Conservation (phyloP, 345 rosid genomes). For the Cardiospermum halicacabum region DNA sequence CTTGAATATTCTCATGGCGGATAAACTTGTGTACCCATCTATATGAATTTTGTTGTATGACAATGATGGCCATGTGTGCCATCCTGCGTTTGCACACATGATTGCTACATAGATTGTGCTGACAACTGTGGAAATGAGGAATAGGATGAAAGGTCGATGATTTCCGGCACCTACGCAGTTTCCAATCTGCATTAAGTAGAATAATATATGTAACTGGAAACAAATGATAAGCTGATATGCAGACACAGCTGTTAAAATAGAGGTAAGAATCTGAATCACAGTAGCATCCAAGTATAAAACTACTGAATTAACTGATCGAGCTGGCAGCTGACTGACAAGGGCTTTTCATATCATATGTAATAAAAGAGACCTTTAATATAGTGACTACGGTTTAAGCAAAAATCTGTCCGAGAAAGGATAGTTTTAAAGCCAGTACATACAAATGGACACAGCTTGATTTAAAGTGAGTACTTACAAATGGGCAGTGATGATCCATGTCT, state of each 20-base stretch:
- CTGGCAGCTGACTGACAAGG: not conserved
- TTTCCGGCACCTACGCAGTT: constrained; percentile 92
- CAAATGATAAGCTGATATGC: not conserved
- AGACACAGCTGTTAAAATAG: not conserved
- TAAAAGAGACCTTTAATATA: not conserved
- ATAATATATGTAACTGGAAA: not conserved
- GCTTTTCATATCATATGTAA: not conserved
- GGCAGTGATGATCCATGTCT: constrained; percentile 99
- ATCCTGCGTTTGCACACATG: constrained; percentile 41
- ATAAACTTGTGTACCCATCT: constrained; percentile 14
- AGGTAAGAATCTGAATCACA: not conserved
- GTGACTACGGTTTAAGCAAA: not conserved
- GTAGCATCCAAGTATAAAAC: constrained; percentile 1
- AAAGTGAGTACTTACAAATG: constrained; percentile 63
- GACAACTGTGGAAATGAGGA: constrained; percentile 64
- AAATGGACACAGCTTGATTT: not conserved
- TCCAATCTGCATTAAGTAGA: constrained; percentile 68
- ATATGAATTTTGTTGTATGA: constrained; percentile 2
- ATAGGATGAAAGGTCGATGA: constrained; percentile 55
- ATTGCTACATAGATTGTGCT: constrained; percentile 41
- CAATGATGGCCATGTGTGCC: constrained; percentile 52
- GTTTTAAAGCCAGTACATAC: not conserved
- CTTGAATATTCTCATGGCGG: constrained; percentile 38
- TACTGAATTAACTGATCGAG: not conserved
- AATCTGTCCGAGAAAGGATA: not conserved